These are phyloP conservation scores for Fusarium pseudocircinatum DNA, from an alignment of 2,329 filamentous ascomycete genomes.

Conservation along the genomic window DNA sequence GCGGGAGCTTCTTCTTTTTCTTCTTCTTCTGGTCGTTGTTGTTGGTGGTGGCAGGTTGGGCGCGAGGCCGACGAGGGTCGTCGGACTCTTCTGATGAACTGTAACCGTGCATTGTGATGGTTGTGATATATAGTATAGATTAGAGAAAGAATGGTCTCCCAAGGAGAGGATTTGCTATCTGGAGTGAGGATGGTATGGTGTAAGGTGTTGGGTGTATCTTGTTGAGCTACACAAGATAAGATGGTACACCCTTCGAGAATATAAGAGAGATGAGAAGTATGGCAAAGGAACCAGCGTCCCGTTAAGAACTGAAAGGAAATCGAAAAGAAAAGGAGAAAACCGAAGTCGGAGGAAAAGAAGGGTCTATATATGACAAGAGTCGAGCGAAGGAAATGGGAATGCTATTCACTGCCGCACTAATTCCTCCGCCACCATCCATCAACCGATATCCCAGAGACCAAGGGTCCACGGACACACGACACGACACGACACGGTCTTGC, in stretches of 20 bases:
- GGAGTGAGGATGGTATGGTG: not conserved
- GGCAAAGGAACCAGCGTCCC: constrained; percentile 1
- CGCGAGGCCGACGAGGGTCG: constrained; percentile 53
- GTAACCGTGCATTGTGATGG: constrained; percentile 54
- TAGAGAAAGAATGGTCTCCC: not conserved
- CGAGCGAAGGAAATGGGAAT: constrained; percentile 3
- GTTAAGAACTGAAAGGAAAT: not conserved
- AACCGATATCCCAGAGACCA: not conserved
- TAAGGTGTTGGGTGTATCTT: not conserved
- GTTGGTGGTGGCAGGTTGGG: constrained; percentile 47
- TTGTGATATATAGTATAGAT: not conserved
- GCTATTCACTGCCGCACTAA: constrained; percentile 8
- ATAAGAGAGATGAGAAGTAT: not conserved
- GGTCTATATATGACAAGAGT: constrained; percentile 28
- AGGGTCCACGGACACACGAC: not conserved
- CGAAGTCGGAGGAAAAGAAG: constrained; percentile 21
- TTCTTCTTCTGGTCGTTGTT: constrained; percentile 61
- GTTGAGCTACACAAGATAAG: not conserved
- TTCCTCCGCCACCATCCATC: constrained; percentile 15
- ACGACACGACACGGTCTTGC: not conserved
- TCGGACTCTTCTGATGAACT: constrained; percentile 62
- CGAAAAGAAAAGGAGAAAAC: not conserved
- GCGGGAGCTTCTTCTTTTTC: constrained; percentile 60
- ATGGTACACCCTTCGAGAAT: not conserved
- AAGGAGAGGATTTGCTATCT: not conserved